Conservation (phyloP, 2,329 filamentous ascomycete genomes). For the Dactylellina cionopaga region DNA sequence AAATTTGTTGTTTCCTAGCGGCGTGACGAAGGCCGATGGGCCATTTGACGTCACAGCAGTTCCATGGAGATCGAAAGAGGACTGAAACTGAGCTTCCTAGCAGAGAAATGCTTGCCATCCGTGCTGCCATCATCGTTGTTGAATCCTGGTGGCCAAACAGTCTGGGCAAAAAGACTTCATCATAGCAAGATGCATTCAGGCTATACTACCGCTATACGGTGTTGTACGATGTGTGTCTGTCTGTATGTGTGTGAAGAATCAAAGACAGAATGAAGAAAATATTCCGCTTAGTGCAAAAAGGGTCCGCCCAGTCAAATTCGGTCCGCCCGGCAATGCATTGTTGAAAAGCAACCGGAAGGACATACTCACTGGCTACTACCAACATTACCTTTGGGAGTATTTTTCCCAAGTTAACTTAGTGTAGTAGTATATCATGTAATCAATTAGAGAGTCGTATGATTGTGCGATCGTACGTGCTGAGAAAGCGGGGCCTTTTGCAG, state of each 20-base stretch:
- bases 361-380: too few relatives aligned
- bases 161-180: not conserved
- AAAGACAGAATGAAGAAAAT: not conserved
- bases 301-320: not conserved
- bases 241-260: too few relatives aligned
- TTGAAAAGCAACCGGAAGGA: too few relatives aligned
- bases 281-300: not conserved
- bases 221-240: too few relatives aligned
- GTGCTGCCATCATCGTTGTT: not conserved
- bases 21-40: constrained; percentile 45
- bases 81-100: not conserved
- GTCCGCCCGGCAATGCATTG: too few relatives aligned
- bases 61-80: not conserved
- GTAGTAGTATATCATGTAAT: too few relatives aligned
- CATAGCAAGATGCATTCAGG: not conserved
- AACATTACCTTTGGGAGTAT: not conserved
- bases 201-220: too few relatives aligned
- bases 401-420: not conserved
- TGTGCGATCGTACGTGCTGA: too few relatives aligned
- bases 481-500: constrained; percentile 11
- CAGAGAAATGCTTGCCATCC: not conserved
- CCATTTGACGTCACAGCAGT: constrained; percentile 41
- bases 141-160: not conserved
- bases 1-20: too few relatives aligned
- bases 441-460: too few relatives aligned